Conservation (phyloP, 148 eudicot species). For the Simmondsia chinensis region DNA sequence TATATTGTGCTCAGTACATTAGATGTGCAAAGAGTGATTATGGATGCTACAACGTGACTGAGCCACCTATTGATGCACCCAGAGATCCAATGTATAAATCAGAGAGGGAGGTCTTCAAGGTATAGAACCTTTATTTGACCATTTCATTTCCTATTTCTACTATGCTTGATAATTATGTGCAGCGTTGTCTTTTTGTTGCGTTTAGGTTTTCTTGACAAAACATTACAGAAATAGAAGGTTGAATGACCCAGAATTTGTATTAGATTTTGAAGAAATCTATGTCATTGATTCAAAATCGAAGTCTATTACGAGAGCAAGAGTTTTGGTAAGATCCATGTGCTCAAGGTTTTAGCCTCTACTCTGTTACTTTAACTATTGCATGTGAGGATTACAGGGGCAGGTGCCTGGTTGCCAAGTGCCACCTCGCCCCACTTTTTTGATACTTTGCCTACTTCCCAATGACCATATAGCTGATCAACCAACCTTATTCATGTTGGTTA, state of each 20-base stretch:
- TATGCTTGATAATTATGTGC: background rate
- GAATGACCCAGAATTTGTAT: slow-evolving; percentile 70
- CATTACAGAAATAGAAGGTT: slow-evolving; percentile 82
- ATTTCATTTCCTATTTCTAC: background rate
- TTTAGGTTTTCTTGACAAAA: slow-evolving; percentile 88
- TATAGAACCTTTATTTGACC: no score
- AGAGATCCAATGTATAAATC: slow-evolving; percentile 97
- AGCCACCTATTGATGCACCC: slow-evolving; percentile 96
- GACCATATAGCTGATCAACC: no score
- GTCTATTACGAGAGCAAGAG: slow-evolving; percentile 87
- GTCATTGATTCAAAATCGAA: slow-evolving; percentile 88
- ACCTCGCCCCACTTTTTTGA: no score
- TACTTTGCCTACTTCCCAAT: no score
- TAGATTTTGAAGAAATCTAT: slow-evolving; percentile 97
- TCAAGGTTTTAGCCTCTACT: no score
- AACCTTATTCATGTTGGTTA: no score
- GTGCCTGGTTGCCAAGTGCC: no score
- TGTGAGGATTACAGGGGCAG: no score
- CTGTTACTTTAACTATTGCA: no score
- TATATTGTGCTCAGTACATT: no score
- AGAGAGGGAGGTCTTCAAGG: slow-evolving; percentile 80
- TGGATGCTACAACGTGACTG: slow-evolving; percentile 86
- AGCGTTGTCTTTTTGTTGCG: background rate
- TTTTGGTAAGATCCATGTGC: slow-evolving; percentile 46
- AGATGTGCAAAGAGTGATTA: slow-evolving; percentile 91